Evolutionary conservation across 2,329 filamentous ascomycete genomes (phyloP).

Genomic region (Trichoderma endophyticum): DNA sequence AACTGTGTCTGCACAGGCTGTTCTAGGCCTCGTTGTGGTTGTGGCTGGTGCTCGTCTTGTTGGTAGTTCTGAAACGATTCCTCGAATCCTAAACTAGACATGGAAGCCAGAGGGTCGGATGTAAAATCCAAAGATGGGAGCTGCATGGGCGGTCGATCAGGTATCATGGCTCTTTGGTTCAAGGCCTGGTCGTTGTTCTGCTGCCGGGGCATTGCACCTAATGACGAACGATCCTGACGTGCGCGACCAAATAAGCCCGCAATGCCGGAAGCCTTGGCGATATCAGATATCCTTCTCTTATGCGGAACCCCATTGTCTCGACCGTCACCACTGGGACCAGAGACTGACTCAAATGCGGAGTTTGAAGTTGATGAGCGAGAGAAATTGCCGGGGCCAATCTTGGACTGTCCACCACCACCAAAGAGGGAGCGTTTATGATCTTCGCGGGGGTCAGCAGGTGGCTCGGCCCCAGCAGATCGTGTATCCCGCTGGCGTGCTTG

Average conservation of each 20-base stretch:
- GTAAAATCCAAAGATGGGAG: conserved; percentile 32
- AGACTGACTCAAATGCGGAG: conserved; percentile 23
- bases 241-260: conserved; percentile 29
- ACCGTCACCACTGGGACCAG: neutral
- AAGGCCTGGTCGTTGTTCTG: neutral
- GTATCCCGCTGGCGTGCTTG: conserved; percentile 21
- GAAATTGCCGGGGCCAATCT: conserved; percentile 21
- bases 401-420: conserved; percentile 25
- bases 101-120: conserved; percentile 30
- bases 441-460: conserved; percentile 18
- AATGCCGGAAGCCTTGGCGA: conserved; percentile 33
- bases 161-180: neutral
- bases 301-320: conserved; percentile 19
- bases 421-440: conserved; percentile 43
- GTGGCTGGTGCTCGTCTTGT: conserved; percentile 19
- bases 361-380: conserved; percentile 26
- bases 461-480: conserved; percentile 18
- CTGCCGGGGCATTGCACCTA: conserved; percentile 1
- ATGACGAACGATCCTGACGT: conserved; percentile 1
- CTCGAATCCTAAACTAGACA: conserved; percentile 22
- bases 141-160: conserved; percentile 28
- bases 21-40: neutral
- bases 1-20: neutral
- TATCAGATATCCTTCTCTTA: conserved; percentile 47
- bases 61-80: neutral